Evolutionary conservation across 345 rosid genomes (phyloP).

Genomic region (Gossypium australe): DNA sequence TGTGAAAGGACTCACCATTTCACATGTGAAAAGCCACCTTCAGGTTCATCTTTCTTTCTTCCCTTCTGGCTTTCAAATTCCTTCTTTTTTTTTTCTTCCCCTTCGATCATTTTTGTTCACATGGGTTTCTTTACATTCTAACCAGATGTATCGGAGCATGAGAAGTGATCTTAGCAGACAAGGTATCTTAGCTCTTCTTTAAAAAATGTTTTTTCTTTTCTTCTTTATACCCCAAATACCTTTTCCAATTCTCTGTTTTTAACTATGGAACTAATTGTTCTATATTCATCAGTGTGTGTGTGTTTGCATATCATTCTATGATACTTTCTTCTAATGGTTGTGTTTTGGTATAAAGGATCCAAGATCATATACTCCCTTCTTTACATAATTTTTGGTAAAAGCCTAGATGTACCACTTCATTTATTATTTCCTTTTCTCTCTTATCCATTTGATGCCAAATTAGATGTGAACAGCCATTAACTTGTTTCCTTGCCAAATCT

Average conservation of each 20-base stretch:
- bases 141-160: conserved; percentile 96
- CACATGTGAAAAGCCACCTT: conserved; percentile 98
- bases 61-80: neutral
- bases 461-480: conserved; percentile 19
- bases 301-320: conserved; percentile 11
- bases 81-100: neutral
- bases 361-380: conserved; percentile 1
- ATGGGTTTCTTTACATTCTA: neutral
- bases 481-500: conserved; percentile 18
- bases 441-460: conserved; percentile 22
- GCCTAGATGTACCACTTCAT: conserved; percentile 27
- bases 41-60: conserved; percentile 44
- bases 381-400: conserved; percentile 16
- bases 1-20: conserved; percentile 93
- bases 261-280: neutral
- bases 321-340: conserved; percentile 37
- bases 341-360: conserved; percentile 12
- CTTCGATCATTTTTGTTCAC: conserved; percentile 1
- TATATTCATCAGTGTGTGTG: neutral
- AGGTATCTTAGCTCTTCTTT: conserved; percentile 28
- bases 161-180: conserved; percentile 59
- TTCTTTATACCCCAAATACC: neutral
- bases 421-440: conserved; percentile 20
- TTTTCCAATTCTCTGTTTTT: neutral
- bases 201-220: too few relatives aligned